phyloP scores from a whole-genome alignment of 2,329 filamentous ascomycete species.

The Colletotrichum sp. region DNA sequence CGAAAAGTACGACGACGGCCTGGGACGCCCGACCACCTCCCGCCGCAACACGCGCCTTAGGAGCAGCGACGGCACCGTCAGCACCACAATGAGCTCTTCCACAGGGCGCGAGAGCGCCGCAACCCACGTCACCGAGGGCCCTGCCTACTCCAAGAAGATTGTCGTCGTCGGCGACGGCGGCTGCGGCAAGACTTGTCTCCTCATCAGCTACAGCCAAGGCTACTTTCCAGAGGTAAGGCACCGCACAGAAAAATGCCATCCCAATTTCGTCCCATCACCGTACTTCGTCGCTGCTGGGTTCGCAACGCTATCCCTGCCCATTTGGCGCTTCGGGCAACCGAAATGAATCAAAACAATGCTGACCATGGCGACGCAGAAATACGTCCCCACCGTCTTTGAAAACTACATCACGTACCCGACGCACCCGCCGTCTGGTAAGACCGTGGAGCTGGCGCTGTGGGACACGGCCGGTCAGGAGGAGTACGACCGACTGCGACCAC shows the following conservation, averaged over 20 bases:
- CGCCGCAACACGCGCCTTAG: slow-evolving; percentile 61
- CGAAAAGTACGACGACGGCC: slow-evolving; percentile 44
- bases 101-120: slow-evolving; percentile 78
- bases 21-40: slow-evolving; percentile 23
- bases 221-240: slow-evolving; percentile 92
- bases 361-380: slow-evolving; percentile 74
- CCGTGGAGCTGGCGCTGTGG: slow-evolving; percentile 95
- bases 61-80: slow-evolving; percentile 89
- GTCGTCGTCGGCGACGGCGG: slow-evolving; percentile 98
- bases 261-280: background rate
- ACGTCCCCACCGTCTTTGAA: slow-evolving; percentile 98
- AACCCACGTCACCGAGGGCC: slow-evolving; percentile 88
- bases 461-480: slow-evolving; percentile 99
- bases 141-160: slow-evolving; percentile 97
- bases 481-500: slow-evolving; percentile 92
- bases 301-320: background rate
- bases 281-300: background rate
- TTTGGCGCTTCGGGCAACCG: background rate
- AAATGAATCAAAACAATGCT: slow-evolving; percentile 6
- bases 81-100: slow-evolving; percentile 79
- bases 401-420: slow-evolving; percentile 99
- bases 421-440: slow-evolving; percentile 87
- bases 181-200: slow-evolving; percentile 96
- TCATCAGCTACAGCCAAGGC: slow-evolving; percentile 98
- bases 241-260: background rate